Base-by-base conservation (phyloP, 169 alveolate genomes). In the Plasmodium falciparum region DNA sequence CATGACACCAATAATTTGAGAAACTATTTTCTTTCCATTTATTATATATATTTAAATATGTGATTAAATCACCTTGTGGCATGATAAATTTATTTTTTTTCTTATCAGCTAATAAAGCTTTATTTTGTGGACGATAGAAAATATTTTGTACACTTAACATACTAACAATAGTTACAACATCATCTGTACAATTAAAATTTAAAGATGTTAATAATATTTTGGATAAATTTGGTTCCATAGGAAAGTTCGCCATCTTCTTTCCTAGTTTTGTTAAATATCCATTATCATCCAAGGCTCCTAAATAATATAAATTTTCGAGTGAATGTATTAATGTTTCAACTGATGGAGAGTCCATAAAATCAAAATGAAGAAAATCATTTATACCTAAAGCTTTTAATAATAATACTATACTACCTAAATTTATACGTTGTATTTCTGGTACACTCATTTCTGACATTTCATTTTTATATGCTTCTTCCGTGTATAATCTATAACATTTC, bases 301-400 rank as follows among this genome's bases (percentile, higher is more conserved):
- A 95, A 80, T 98, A 98, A 93, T 97, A 99, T 86, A 99, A 95
- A 66, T 97, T 93, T 94, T 99, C 99, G 98, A 99, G 88, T 3
- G 99, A 99, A 26, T 98, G 97, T 70, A 99, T 98, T 88, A 99
- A 90, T 33, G 99, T 98, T 73, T 72, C 90, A 0, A 72, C 93
- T 13, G 99, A 99, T 45, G 99, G 99, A 0, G 99, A 99, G 90
- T 99, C 99, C 99, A 99, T 99, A 94, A 99, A 99, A 89, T 99
- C 99, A 86, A 99, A 99, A 92, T 98, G 95, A 45, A 99, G 88
- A 73, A 99, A 93, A 88, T 99, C 99, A 93, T 98, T 99, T 33
- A 99, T 98, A 6, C 99, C 99, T 99, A 99, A 96, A 24, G 99
- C 99, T 93, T 99, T 99, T 62, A 99, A 97, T 15, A 98, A 95